Evolutionary conservation across 192 early-diverging fungal species (phyloP).

Genomic region (Rhizophagus clarus): DNA sequence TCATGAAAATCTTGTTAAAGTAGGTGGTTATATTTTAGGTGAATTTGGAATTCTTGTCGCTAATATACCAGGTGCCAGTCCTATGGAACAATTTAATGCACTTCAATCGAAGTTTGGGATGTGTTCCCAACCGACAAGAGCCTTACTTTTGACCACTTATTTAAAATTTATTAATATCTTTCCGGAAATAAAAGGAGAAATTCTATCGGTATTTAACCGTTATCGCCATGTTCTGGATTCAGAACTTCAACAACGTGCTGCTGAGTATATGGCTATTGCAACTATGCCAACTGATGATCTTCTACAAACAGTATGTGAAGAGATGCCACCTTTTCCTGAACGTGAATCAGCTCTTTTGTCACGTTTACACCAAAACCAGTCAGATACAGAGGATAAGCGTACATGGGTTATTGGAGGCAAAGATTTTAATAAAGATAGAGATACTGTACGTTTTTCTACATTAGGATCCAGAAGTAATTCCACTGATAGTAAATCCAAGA

Average conservation of each 20-base stretch:
- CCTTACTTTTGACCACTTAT: conserved; percentile 87
- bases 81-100: conserved; percentile 93
- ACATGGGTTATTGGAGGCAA: conserved; percentile 92
- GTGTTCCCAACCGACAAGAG: conserved; percentile 76
- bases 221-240: conserved; percentile 89
- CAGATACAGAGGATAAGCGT: conserved; percentile 94
- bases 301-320: conserved; percentile 91
- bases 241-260: conserved; percentile 96
- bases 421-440: conserved; percentile 71
- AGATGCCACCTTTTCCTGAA: conserved; percentile 98
- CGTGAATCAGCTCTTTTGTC: conserved; percentile 88
- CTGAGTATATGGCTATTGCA: conserved; percentile 90
- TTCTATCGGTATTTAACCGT: conserved; percentile 83
- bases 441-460: conserved; percentile 38
- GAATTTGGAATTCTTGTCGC: conserved; percentile 98
- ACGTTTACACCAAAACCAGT: conserved; percentile 79
- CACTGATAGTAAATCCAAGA: conserved; percentile 39
- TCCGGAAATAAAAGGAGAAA: conserved; percentile 92
- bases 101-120: conserved; percentile 90
- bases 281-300: conserved; percentile 85
- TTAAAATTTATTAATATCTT: conserved; percentile 98
- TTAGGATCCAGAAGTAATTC: conserved; percentile 38
- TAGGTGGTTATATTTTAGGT: conserved; percentile 95
- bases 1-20: conserved; percentile 94
- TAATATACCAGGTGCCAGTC: conserved; percentile 79